These are phyloP conservation scores for Protostelium mycophagum DNA, from an alignment of 78 protist genomes.

Conservation along the genomic window DNA sequence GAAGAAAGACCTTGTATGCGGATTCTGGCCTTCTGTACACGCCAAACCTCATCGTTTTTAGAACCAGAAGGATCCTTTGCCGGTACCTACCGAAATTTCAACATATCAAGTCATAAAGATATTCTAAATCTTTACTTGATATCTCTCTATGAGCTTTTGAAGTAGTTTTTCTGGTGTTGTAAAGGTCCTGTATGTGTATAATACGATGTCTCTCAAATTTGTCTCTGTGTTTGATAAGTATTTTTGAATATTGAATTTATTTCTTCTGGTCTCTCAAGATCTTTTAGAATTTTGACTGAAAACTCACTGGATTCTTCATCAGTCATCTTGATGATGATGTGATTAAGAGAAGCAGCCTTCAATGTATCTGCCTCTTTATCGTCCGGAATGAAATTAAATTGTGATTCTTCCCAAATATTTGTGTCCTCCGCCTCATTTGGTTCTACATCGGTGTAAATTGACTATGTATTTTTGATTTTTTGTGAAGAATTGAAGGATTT, in stretches of 20 bases:
- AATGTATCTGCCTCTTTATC: neutral
- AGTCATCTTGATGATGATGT: neutral
- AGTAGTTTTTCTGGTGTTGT: slow-evolving; percentile 51
- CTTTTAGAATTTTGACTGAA: too few relatives aligned
- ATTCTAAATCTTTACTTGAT: slow-evolving; percentile 33
- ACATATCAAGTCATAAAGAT: neutral
- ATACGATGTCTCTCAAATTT: neutral
- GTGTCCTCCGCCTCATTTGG: neutral
- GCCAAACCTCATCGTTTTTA: slow-evolving; percentile 19
- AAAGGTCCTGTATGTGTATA: slow-evolving; percentile 55
- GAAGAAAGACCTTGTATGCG: slow-evolving; percentile 42
- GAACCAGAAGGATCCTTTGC: neutral
- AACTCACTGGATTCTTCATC: neutral
- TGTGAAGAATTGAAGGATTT: too few relatives aligned
- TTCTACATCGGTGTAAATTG: too few relatives aligned
- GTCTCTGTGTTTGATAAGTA: neutral
- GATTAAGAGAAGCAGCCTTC: neutral
- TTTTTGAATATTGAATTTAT: too few relatives aligned
- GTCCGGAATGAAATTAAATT: neutral
- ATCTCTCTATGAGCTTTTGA: slow-evolving; percentile 51
- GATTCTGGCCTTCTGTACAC: slow-evolving; percentile 19
- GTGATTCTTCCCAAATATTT: neutral
- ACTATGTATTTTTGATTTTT: too few relatives aligned
- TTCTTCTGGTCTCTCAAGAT: too few relatives aligned
- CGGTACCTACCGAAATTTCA: neutral